phyloP scores from a whole-genome alignment of 2,329 filamentous ascomycete genomes.

The Orbilia oligospora region DNA sequence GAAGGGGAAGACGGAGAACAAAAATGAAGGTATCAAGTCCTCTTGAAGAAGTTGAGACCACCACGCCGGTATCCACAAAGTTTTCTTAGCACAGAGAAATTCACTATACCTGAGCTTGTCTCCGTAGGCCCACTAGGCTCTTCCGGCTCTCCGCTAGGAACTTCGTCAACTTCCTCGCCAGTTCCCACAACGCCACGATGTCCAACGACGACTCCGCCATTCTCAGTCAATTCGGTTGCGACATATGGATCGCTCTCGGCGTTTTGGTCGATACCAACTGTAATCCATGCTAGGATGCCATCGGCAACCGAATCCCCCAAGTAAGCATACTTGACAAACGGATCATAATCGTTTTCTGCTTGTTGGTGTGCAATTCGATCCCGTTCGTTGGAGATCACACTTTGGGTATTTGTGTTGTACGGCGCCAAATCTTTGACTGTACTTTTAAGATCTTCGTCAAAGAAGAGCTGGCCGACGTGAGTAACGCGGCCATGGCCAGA shows the following conservation, averaged over 20 bases:
- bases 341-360: slow-evolving; percentile 72
- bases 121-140: slow-evolving; percentile 21
- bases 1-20: background rate
- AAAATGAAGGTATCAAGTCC: slow-evolving; percentile 21
- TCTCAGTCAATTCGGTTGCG: slow-evolving; percentile 66
- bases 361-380: slow-evolving; percentile 71
- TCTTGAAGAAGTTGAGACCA: background rate
- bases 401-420: slow-evolving; percentile 70
- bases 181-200: slow-evolving; percentile 45
- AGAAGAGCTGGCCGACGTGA: slow-evolving; percentile 77
- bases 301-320: slow-evolving; percentile 72
- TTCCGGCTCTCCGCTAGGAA: slow-evolving; percentile 45
- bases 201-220: slow-evolving; percentile 66
- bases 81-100: slow-evolving; percentile 4
- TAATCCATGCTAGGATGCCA: slow-evolving; percentile 73
- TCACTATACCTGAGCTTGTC: slow-evolving; percentile 24
- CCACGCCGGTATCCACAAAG: slow-evolving; percentile 1
- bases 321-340: slow-evolving; percentile 73
- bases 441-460: slow-evolving; percentile 73
- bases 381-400: slow-evolving; percentile 70
- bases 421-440: slow-evolving; percentile 70
- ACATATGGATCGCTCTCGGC: slow-evolving; percentile 65
- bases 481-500: slow-evolving; percentile 71
- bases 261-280: slow-evolving; percentile 70
- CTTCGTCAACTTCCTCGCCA: slow-evolving; percentile 48